Percentiles rank a stretch among this genome's conserved stretches.
Evolutionary conservation across 2,329 filamentous ascomycete species (phyloP).

Genomic region (Trichoderma sp.): DNA sequence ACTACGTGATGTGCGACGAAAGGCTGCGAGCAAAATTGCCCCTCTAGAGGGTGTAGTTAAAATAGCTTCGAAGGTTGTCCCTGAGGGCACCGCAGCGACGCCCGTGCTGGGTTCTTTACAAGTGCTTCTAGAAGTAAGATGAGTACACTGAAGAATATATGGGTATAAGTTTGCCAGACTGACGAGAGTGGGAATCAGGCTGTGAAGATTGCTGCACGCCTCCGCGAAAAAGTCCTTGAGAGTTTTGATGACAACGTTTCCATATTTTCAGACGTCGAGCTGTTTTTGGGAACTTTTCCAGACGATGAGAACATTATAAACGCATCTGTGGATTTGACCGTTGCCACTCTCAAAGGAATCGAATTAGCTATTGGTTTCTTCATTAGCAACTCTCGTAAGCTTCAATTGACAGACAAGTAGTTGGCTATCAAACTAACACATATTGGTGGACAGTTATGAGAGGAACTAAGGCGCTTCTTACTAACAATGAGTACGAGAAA

Average conservation of each 20-base stretch:
- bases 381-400: neutral
- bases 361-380: neutral
- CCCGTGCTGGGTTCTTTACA: neutral
- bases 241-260: neutral
- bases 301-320: neutral
- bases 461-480: neutral
- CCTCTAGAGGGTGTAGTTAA: neutral
- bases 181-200: neutral
- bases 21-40: neutral
- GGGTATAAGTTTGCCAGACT: neutral
- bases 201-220: neutral
- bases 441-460: neutral
- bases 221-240: neutral
- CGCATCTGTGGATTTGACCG: neutral
- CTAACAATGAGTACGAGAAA: neutral
- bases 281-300: slow-evolving; percentile 1
- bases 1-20: neutral
- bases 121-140: neutral
- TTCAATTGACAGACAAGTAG: too few species aligned
- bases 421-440: neutral
- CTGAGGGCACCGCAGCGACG: neutral
- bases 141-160: neutral
- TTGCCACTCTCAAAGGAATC: neutral
- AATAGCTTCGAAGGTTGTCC: neutral
- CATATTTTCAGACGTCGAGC: neutral